These are phyloP conservation scores for Fusarium chlamydosporum DNA, from an alignment of 2,329 filamentous ascomycete genomes.

Conservation along the genomic window DNA sequence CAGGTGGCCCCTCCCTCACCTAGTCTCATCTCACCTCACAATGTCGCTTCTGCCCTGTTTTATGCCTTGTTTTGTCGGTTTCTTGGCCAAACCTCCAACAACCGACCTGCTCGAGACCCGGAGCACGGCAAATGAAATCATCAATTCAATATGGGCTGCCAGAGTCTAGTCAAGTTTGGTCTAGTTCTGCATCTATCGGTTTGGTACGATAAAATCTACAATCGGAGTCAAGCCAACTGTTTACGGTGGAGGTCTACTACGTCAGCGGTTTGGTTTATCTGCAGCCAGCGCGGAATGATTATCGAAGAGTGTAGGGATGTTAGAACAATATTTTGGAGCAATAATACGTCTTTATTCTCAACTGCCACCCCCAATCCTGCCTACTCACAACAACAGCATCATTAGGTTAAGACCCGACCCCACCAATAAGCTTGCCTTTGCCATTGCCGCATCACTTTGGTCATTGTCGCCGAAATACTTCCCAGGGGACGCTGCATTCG, in stretches of 20 bases:
- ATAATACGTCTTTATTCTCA: not conserved
- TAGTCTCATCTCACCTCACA: slow-evolving; percentile 2
- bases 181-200: not conserved
- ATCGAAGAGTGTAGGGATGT: not conserved
- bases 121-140: not conserved
- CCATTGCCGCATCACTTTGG: not conserved
- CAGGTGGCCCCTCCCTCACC: not conserved
- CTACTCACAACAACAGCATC: not conserved
- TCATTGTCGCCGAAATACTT: not conserved
- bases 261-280: slow-evolving; percentile 1
- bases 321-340: not conserved
- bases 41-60: slow-evolving; percentile 31
- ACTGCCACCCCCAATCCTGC: not conserved
- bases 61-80: slow-evolving; percentile 39
- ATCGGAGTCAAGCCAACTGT: not conserved
- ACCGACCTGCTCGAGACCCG: not conserved
- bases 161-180: not conserved
- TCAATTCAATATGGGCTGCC: not conserved
- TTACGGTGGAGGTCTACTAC: not conserved
- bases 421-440: not conserved
- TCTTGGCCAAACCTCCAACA: slow-evolving; percentile 16
- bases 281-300: not conserved
- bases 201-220: not conserved
- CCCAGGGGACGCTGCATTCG: slow-evolving; percentile 47
- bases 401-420: not conserved